phyloP scores from a whole-genome alignment of 345 rosid genomes.

The Moricandia moricandioides region DNA sequence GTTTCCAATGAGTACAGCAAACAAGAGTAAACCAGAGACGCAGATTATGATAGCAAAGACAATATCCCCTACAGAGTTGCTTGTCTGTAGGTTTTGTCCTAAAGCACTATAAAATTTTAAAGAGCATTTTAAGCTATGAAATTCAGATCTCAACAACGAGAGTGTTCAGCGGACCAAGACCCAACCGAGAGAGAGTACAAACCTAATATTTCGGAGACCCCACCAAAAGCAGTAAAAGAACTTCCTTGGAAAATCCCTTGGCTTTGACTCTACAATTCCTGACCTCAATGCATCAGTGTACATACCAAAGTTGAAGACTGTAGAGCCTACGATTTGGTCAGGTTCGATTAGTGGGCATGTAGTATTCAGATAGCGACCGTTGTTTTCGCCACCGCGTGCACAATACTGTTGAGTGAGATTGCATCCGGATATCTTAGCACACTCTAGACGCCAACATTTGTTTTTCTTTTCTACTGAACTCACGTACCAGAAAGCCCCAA shows the following conservation, averaged over 20 bases:
- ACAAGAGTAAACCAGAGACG: constrained; percentile 44
- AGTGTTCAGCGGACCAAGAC: no score
- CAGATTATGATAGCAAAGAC: constrained; percentile 44
- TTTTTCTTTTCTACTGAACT: constrained; percentile 7
- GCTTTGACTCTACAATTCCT: not conserved
- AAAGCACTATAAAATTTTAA: constrained; percentile 36
- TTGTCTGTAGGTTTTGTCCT: constrained; percentile 49
- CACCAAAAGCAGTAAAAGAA: constrained; percentile 35
- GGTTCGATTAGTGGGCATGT: constrained; percentile 28
- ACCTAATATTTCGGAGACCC: constrained; percentile 27
- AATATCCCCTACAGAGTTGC: constrained; percentile 38
- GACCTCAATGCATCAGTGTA: constrained; percentile 28
- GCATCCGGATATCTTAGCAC: constrained; percentile 7
- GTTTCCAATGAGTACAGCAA: constrained; percentile 48
- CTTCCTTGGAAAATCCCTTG: constrained; percentile 16
- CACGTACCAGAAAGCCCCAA: constrained; percentile 38
- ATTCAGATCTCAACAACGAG: not conserved
- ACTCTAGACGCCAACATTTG: constrained; percentile 23
- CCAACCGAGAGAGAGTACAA: not conserved
- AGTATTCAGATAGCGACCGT: not conserved
- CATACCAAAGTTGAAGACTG: constrained; percentile 33
- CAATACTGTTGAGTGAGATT: not conserved
- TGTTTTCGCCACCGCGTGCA: not conserved
- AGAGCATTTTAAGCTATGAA: not conserved
- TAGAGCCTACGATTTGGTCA: constrained; percentile 6